A percentile compares a stretch with the other conserved stretches of the same genome.
These are phyloP conservation scores for Chrysoporthe cubensis DNA, from an alignment of 2,329 filamentous ascomycete species.

Conservation along the genomic window DNA sequence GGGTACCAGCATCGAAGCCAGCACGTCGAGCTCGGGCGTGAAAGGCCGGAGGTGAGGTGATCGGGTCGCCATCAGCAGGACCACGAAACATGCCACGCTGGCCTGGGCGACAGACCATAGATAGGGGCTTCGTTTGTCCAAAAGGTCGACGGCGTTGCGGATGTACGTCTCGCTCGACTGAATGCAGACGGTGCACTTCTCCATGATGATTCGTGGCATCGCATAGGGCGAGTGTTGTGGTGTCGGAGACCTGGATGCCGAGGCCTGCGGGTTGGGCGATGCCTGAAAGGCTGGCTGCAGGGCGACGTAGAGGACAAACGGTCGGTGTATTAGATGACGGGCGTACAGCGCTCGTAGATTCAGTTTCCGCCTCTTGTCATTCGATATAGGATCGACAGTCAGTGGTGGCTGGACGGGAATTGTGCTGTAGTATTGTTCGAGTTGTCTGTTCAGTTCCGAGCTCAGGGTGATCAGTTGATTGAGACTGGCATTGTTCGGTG, in stretches of 20 bases:
- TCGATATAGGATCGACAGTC: slow-evolving; percentile 59
- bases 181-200: slow-evolving; percentile 41
- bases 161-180: slow-evolving; percentile 42
- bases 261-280: slow-evolving; percentile 11
- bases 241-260: slow-evolving; percentile 19
- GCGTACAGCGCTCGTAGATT: slow-evolving; percentile 75
- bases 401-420: slow-evolving; percentile 53
- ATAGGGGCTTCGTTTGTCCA: slow-evolving; percentile 43
- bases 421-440: slow-evolving; percentile 44
- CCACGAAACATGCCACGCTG: slow-evolving; percentile 40
- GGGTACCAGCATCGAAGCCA: slow-evolving; percentile 36
- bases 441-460: slow-evolving; percentile 43
- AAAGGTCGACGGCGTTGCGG: slow-evolving; percentile 40
- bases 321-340: slow-evolving; percentile 70
- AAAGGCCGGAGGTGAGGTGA: slow-evolving; percentile 36
- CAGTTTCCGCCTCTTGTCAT: slow-evolving; percentile 69
- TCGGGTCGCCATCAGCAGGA: slow-evolving; percentile 39
- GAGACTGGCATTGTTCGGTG: slow-evolving; percentile 34
- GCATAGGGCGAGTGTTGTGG: slow-evolving; percentile 5
- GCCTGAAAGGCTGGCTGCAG: slow-evolving; percentile 31
- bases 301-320: slow-evolving; percentile 49
- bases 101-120: slow-evolving; percentile 43
- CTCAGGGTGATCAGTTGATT: slow-evolving; percentile 39
- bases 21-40: slow-evolving; percentile 36
- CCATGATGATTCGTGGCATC: slow-evolving; percentile 37